These are phyloP conservation scores for Amanita fuliginea DNA, from an alignment of 768 basidiomycete species.

Conservation along the genomic window DNA sequence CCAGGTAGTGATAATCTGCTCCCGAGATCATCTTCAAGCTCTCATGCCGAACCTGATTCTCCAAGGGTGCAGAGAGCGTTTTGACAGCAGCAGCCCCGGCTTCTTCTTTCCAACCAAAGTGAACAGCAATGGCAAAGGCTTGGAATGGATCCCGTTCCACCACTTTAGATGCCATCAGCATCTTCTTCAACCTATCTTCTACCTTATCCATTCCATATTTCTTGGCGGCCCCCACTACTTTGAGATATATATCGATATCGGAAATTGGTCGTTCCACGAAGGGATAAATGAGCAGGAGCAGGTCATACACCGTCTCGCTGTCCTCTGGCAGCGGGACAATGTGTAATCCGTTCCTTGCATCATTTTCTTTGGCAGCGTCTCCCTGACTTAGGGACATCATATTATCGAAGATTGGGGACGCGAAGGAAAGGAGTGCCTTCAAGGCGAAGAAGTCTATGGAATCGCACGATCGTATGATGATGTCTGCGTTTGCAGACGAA, in stretches of 20 bases:
- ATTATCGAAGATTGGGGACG: conserved; percentile 20
- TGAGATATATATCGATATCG: conserved; percentile 10
- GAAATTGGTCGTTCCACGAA: neutral
- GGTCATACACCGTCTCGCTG: conserved; percentile 4
- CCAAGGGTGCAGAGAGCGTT: too few relatives aligned
- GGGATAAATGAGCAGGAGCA: conserved; percentile 8
- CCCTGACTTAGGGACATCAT: conserved; percentile 14
- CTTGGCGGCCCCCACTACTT: conserved; percentile 15
- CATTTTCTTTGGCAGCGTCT: neutral
- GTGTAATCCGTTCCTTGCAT: conserved; percentile 3
- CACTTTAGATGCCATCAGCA: too few relatives aligned
- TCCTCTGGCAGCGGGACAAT: conserved; percentile 9
- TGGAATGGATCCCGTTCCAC: neutral
- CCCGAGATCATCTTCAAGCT: too few relatives aligned
- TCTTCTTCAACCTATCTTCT: conserved; percentile 16
- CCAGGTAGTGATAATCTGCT: too few relatives aligned
- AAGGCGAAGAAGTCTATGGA: conserved; percentile 19
- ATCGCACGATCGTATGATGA: conserved; percentile 19
- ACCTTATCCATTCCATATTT: conserved; percentile 22
- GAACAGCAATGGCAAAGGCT: neutral
- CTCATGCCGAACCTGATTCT: too few relatives aligned
- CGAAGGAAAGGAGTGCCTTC: conserved; percentile 16
- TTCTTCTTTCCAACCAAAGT: neutral
- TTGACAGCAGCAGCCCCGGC: neutral
- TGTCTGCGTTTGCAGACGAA: conserved; percentile 10